Base-by-base conservation (phyloP, 768 basidiomycete species). In the Lepiota subincarnata region DNA sequence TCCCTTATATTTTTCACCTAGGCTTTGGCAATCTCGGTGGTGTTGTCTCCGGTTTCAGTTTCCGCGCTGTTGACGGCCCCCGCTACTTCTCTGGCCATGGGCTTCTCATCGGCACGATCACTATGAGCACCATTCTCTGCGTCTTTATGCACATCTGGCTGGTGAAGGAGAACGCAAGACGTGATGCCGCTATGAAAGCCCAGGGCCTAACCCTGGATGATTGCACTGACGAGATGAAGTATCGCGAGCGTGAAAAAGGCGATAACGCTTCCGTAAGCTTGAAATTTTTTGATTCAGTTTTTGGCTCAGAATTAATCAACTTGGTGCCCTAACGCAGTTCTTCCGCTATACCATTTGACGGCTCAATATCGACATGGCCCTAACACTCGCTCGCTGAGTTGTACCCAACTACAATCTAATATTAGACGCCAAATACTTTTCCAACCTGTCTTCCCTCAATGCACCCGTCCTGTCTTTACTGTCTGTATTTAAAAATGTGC, bases 21-120 rank as follows among this genome's bases (percentile, higher is more conserved):
- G 65, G 66, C 28, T 66, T 69, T 50, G 66, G 68, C 35, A 69
- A 67, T 43, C 59, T 67, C 7, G 66, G 66, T 12, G 68, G 68
- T 48, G 62, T 69, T n/a, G 62, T 69, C 44, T 57, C 68, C 43
- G 64, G 61, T 5, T 69, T 69, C 55, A 59, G 62, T 1, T 69
- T 63, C 60, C 61, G 68, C 1, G 12, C 60, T n/a, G 51, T 41
- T 20, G 68, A 66, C 48, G 60, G 62, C 11, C 68, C 68, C 10
- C 60, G 66, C 6, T 69, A 64, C 50, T 69, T 62, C 60, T 55
- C 62, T 26, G 68, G 68, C n/a, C 66, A 66, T 44, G 66, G 68
- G 12, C 59, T 69, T 26, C 56, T 69, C 0, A 69, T 69, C 34
- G 68, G 56, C 14, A 62, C 62, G 10, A 54, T 66, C 26, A 59